Base-by-base conservation (phyloP, 2,329 filamentous ascomycete genomes). In the Atkinsonella hypoxylon region DNA sequence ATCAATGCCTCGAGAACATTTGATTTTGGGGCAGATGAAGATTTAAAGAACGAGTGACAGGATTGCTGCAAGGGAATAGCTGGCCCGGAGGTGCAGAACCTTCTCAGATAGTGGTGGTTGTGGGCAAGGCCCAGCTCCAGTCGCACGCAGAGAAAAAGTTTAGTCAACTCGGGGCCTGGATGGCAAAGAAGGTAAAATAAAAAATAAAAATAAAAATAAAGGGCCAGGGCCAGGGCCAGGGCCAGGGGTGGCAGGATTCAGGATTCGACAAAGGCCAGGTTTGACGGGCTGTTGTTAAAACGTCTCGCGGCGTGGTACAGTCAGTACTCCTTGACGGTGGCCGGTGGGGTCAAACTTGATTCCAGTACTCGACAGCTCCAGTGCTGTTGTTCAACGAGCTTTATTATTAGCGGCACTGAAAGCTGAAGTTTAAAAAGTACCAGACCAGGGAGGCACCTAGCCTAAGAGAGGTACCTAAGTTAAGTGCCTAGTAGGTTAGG, bases 41-140 rank as follows among this genome's bases (percentile, higher is more conserved):
- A 26, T 17, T 13, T 5, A 45, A 39, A 34, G 36, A 42, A 50
- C 40, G 48, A 53, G 48, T 32, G 48, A 45, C 48, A 30, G 48
- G 45, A 42, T 40, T 44, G 45, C 45, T 17, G 34, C 8, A 18
- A 38, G 32, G 31, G 17, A 42, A 41, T 22, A 41, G 12, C 40
- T 42, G 30, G 26, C n/a, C 40, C 34, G 40, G 17, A 32, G 44
- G n/a, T 43, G 13, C 15, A 53, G 36, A 26, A 44, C 31, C 26
- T 41, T 48, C 34, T 22, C 30, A 43, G 15, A 40, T 40, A 31
- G 31, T 53, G 43, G 10, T 50, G 44, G 40, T 39, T 32, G 47
- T 53, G 31, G 43, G 45, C 47, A 47, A 41, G 44, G 47, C 30
- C 17, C 36, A 45, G 43, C 20, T 36, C 43, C 39, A 40, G 20